Evolutionary conservation across 73 alveolate species (phyloP).

Genomic region (Symbiodinium natans): DNA sequence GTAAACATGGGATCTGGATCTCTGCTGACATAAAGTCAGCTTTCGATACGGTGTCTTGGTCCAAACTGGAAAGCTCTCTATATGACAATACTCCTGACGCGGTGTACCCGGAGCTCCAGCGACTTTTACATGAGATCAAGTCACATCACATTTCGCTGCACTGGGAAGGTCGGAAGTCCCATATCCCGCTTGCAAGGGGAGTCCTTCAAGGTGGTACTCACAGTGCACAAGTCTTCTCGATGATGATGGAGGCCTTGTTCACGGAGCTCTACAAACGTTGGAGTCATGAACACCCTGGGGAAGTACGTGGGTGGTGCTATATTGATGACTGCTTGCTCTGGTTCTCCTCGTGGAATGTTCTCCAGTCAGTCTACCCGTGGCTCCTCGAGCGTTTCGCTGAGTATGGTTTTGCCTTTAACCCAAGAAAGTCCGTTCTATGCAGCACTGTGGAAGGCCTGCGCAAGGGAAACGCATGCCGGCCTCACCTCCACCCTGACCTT

Average conservation of each 20-base stretch:
- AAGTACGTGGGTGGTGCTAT: background rate
- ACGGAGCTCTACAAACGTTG: background rate
- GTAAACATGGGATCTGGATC: background rate
- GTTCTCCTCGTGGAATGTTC: background rate
- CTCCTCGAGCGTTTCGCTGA: background rate
- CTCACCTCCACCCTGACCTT: too few relatives aligned
- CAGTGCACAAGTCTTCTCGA: background rate
- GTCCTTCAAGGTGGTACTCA: background rate
- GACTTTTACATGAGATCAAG: background rate
- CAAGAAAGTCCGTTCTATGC: too few relatives aligned
- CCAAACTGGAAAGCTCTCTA: background rate
- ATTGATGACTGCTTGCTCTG: background rate
- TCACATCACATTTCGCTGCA: background rate
- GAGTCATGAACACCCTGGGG: background rate
- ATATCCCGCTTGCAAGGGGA: background rate
- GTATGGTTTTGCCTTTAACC: too few relatives aligned
- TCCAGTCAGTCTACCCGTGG: background rate
- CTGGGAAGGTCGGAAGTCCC: background rate
- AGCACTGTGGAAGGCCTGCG: too few relatives aligned
- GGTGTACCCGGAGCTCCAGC: background rate
- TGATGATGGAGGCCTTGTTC: background rate
- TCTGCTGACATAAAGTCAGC: background rate
- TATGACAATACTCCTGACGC: background rate
- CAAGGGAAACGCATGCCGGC: too few relatives aligned
- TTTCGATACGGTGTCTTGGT: background rate